A percentile compares a stretch with the other conserved stretches of the same genome.
Evolutionary conservation across 352 stramenopile species (phyloP).

Genomic region (Phytopythium montanum): DNA sequence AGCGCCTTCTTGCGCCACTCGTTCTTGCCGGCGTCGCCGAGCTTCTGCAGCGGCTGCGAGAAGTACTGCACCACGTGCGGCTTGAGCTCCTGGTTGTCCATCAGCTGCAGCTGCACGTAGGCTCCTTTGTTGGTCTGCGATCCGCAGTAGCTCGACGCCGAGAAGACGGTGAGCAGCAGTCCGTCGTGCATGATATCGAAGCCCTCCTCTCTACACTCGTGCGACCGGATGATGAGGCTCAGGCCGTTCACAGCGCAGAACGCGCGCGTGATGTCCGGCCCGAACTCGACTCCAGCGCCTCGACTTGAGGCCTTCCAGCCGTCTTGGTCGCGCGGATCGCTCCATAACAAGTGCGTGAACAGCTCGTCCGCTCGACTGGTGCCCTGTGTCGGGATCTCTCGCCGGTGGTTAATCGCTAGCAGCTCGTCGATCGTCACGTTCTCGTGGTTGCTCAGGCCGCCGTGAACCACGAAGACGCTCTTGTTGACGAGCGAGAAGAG

Average conservation of each 20-base stretch:
- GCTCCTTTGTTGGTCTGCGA: slow-evolving; percentile 90
- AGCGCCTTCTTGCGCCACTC: slow-evolving; percentile 79
- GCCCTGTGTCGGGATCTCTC: slow-evolving; percentile 86
- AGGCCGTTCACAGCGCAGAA: slow-evolving; percentile 88
- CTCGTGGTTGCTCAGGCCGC: slow-evolving; percentile 86
- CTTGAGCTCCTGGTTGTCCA: slow-evolving; percentile 76
- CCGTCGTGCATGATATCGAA: slow-evolving; percentile 88
- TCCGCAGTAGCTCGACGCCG: slow-evolving; percentile 90
- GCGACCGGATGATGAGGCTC: slow-evolving; percentile 90
- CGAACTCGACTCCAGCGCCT: slow-evolving; percentile 92
- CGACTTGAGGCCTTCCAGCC: slow-evolving; percentile 64
- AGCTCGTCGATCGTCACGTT: slow-evolving; percentile 89
- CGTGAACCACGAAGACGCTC: slow-evolving; percentile 91
- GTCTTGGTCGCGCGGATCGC: slow-evolving; percentile 74
- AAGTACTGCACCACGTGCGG: slow-evolving; percentile 92
- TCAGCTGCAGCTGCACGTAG: slow-evolving; percentile 63
- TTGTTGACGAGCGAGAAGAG: slow-evolving; percentile 90
- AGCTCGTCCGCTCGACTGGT: slow-evolving; percentile 80
- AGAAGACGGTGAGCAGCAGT: slow-evolving; percentile 89
- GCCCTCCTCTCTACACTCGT: slow-evolving; percentile 91
- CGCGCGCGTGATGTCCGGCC: slow-evolving; percentile 87
- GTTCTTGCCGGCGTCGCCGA: slow-evolving; percentile 57
- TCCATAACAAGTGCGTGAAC: slow-evolving; percentile 92
- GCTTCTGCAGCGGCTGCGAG: slow-evolving; percentile 78
- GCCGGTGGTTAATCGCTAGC: slow-evolving; percentile 72